These are phyloP conservation scores for Irpex sp. DNA, from an alignment of 1,284 basidiomycete genomes.

Conservation along the genomic window DNA sequence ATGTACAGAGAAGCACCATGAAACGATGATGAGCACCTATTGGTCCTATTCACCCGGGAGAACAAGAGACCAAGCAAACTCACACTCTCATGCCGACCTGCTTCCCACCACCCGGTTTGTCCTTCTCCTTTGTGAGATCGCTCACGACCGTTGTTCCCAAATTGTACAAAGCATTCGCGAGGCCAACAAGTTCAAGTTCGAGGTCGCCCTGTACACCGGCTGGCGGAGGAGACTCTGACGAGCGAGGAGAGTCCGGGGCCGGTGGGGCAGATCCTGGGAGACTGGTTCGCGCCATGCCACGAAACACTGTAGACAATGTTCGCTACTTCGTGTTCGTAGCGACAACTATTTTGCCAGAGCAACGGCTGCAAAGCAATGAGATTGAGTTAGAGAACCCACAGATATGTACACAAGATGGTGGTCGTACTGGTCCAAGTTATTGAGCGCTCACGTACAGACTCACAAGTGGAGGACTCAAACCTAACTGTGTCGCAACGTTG, in stretches of 20 bases:
- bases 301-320: neutral
- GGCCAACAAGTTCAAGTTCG: slow-evolving; percentile 69
- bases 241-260: slow-evolving; percentile 68
- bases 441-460: neutral
- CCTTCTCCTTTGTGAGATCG: slow-evolving; percentile 73
- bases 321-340: too few relatives aligned
- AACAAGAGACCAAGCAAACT: slow-evolving; percentile 19
- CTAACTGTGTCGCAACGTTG: too few relatives aligned
- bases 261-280: slow-evolving; percentile 19
- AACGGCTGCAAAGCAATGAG: too few relatives aligned
- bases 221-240: slow-evolving; percentile 67
- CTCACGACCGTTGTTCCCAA: slow-evolving; percentile 75
- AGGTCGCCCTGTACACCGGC: slow-evolving; percentile 65
- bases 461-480: too few relatives aligned
- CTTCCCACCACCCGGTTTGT: slow-evolving; percentile 61
- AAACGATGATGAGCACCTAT: neutral
- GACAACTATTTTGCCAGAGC: too few relatives aligned
- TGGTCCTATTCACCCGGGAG: neutral
- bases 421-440: neutral
- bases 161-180: slow-evolving; percentile 73
- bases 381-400: too few relatives aligned
- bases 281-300: neutral
- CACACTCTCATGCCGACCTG: slow-evolving; percentile 68
- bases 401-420: neutral
- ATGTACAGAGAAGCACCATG: neutral